phyloP scores from a whole-genome alignment of 2,329 filamentous ascomycete genomes.

The Apiospora phragmitis region DNA sequence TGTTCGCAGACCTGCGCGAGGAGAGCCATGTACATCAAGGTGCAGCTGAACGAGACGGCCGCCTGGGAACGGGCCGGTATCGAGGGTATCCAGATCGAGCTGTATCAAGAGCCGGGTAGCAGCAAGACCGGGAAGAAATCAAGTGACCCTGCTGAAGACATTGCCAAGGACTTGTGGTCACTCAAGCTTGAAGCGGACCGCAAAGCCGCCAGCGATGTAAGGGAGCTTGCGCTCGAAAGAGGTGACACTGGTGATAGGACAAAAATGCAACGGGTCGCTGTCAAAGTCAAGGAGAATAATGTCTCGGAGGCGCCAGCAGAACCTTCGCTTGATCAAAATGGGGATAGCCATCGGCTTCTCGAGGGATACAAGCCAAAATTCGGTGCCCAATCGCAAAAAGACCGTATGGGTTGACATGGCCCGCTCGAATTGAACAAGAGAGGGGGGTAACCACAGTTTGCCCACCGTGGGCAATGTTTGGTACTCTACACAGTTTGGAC shows the following conservation, averaged over 20 bases:
- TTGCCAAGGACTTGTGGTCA: slow-evolving; percentile 38
- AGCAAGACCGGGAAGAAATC: slow-evolving; percentile 15
- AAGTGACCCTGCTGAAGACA: slow-evolving; percentile 21
- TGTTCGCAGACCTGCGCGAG: slow-evolving; percentile 79
- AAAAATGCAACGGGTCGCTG: slow-evolving; percentile 42
- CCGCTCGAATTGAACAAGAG: slow-evolving; percentile 14
- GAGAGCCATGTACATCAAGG: slow-evolving; percentile 80
- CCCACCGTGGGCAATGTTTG: neutral
- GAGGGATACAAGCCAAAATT: slow-evolving; percentile 53
- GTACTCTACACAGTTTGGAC: neutral
- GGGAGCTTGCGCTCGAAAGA: slow-evolving; percentile 32
- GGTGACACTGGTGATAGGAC: slow-evolving; percentile 25
- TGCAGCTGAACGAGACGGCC: slow-evolving; percentile 82
- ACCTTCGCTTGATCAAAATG: slow-evolving; percentile 36
- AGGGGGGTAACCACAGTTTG: neutral
- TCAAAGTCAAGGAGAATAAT: slow-evolving; percentile 54
- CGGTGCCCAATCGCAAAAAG: slow-evolving; percentile 24
- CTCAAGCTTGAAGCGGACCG: slow-evolving; percentile 44
- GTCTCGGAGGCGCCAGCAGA: slow-evolving; percentile 39
- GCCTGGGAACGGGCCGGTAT: slow-evolving; percentile 77
- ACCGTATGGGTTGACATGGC: neutral
- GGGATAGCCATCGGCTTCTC: slow-evolving; percentile 45
- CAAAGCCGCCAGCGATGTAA: slow-evolving; percentile 27
- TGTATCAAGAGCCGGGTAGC: slow-evolving; percentile 64
- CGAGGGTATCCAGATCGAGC: slow-evolving; percentile 56